These are phyloP conservation scores for Aspergillus pseudoterreus DNA, from an alignment of 2,329 filamentous ascomycete genomes.

Conservation along the genomic window DNA sequence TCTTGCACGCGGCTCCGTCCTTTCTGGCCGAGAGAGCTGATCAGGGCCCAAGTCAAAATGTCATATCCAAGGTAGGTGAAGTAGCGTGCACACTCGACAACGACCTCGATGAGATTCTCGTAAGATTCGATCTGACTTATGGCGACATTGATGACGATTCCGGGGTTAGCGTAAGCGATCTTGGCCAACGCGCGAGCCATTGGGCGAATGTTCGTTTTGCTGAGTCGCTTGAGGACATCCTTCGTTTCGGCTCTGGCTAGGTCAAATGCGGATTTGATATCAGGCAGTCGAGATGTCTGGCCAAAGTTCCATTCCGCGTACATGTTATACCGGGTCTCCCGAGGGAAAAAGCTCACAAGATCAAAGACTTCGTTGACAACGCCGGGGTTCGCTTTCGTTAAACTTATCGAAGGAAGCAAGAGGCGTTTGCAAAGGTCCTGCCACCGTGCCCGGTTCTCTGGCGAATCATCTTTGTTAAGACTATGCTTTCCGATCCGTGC, in stretches of 20 bases:
- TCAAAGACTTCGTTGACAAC: constrained; percentile 84
- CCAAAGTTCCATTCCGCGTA: constrained; percentile 93
- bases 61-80: constrained; percentile 92
- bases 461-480: constrained; percentile 65
- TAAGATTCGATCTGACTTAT: constrained; percentile 91
- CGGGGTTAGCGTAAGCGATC: constrained; percentile 85
- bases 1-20: constrained; percentile 58
- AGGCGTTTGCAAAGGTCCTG: constrained; percentile 76
- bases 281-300: constrained; percentile 68
- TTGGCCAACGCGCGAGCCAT: constrained; percentile 90
- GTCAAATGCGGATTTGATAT: constrained; percentile 75
- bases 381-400: constrained; percentile 79
- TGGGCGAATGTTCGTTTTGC: constrained; percentile 76
- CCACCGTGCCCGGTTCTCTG: constrained; percentile 73
- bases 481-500: constrained; percentile 80
- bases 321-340: constrained; percentile 74
- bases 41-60: constrained; percentile 85
- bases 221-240: constrained; percentile 82
- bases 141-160: constrained; percentile 84
- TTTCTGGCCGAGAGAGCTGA: constrained; percentile 64
- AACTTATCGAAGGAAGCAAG: constrained; percentile 81
- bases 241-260: constrained; percentile 74
- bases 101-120: constrained; percentile 87
- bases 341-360: constrained; percentile 73
- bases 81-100: constrained; percentile 91